Base-by-base conservation (phyloP, 2,329 filamentous ascomycete species). In the Cephalotrichum gorgonifer region DNA sequence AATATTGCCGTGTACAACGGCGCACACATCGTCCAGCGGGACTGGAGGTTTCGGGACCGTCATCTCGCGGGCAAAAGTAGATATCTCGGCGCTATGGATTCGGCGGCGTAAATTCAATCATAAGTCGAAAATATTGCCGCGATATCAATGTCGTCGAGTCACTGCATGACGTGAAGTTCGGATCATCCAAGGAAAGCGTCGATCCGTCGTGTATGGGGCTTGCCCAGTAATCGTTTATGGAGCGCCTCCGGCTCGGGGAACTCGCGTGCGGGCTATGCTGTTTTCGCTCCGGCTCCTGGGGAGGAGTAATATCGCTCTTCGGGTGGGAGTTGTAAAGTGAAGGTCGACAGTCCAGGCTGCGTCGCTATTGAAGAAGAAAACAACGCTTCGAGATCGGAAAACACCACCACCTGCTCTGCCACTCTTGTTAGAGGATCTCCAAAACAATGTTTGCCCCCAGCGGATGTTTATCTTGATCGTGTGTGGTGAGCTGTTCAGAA, bases 1-100 rank as follows among this genome's bases (percentile, higher is more conserved):
- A 12, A 82, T 88, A 64, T 89, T 83, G 61, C 89, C 74, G 70
- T 87, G 74, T 53, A 96, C 76, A 60, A 85, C 79, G 51, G 89
- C 88, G 68, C 91, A 97, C 59, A 87, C 82, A 65, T 83, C 81
- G 64, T 81, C 78, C 62, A 96, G 70, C 54, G 83, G 72, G 61
- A 81, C 75, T 48, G 77, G 70, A 47, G 89, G 88, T 60, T 80
- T 69, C 44, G 88, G 88, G 50, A 84, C 72, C 60, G 81, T 71
- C 88, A 94, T 94, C 47, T 55, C 65, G 59, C 35, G 31, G 35
- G 30, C 33, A 20, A 39, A 22, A 9, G 7, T 11, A 22, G 23
- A 22, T 44, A 27, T 23, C 14, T 27, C 25, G 44, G 26, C 15
- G 30, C 28, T 46, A 4, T 23, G 26, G 27, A 11, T 23, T 27